Base-by-base conservation (phyloP, 2,329 filamentous ascomycete species). In the Gyromitra esculenta region DNA sequence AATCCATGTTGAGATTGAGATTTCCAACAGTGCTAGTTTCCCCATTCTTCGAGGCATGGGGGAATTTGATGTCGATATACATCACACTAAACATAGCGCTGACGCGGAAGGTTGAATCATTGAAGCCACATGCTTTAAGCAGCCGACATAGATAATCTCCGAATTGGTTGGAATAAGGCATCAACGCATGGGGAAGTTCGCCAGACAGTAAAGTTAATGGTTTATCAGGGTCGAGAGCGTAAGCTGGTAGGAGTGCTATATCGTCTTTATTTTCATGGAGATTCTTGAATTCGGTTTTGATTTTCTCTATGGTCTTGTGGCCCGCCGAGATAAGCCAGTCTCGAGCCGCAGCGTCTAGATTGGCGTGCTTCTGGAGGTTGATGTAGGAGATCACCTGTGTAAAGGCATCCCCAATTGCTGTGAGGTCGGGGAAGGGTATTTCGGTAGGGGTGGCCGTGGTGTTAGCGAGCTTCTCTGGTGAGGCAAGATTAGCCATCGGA, bases 341-440 rank as follows among this genome's bases (percentile, higher is more conserved):
- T 15, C 45, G 67, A 54, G 57, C 57, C 11, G 25, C 31, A 54
- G 7, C 56, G 3, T 71, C 67, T 13, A 71, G 35, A 25, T 63
- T 11, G 8, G 45, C 6, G n/a, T 18, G 21, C 9, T 48, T 50
- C 31, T 54, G 43, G 31, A 15, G 48, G 13, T 62, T 52, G 56
- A 70, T 62, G n/a, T 18, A 62, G 18, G 57, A 63, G 11, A 57
- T 56, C 3, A 45, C 59, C 25, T 45, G 39, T 5, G 39, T 35
- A 45, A 72, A 72, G 21, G 59, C 68, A 65, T 64, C 45, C n/a
- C 67, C 67, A 18, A 63, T 54, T 35, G 45, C 35, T 6, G 45
- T 3, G n/a, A 71, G n/a, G 43, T 54, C 48, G 11, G 59, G 57
- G 21, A 57, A 65, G n/a, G 63, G 1, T 2, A 25, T 31, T 25